Evolutionary conservation across 2,329 filamentous ascomycete species (phyloP), one percentile per base, ranked within the genome.

Genomic region (Chrysoporthe puriensis): DNA sequence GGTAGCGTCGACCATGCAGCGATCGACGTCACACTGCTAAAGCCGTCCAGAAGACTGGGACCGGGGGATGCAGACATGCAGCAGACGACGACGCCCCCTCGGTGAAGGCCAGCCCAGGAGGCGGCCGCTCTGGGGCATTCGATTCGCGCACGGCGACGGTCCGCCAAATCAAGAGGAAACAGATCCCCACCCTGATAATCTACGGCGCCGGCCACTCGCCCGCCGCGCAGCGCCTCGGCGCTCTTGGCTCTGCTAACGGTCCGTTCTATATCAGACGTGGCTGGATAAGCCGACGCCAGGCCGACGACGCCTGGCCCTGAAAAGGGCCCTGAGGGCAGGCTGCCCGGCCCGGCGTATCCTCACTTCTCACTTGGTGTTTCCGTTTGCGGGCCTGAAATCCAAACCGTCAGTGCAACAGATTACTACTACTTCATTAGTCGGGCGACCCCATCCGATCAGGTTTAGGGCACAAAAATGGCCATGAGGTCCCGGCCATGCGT

Each of bases 91-190:
- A 21, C 18, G 44, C 5, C n/a, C 8, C 42, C 16, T 34, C 43
- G 16, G n/a, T 16, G 6, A 21, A 13, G 18, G 34, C 5, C 7
- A 3, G n/a, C n/a, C 9, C 57, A 43, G 57, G 21, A 26, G 42
- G 9, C 26, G 13, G 26, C 32, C 43, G 14, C 18, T 3, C 11
- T 14, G 34, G 59, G 26, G 21, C 18, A 16, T 8, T 46, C 21
- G 42, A 48, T 62, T 50, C 43, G 59, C 14, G 59, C 42, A 62
- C 26, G 36, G 48, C 43, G 43, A 6, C 44, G 21, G 43, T 43
- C 42, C 34, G 21, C 4, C 8, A 21, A 57, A 50, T 61, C 59
- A 62, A 62, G 26, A 50, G 32, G 59, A 50, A 62, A 62, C 59
- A 18, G 36, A 32, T 34, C 40, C 26, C 57, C 40, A 48, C 43